These are phyloP conservation scores for Biscutella laevigata DNA, from an alignment of 441 rosid genomes.

Conservation along the genomic window DNA sequence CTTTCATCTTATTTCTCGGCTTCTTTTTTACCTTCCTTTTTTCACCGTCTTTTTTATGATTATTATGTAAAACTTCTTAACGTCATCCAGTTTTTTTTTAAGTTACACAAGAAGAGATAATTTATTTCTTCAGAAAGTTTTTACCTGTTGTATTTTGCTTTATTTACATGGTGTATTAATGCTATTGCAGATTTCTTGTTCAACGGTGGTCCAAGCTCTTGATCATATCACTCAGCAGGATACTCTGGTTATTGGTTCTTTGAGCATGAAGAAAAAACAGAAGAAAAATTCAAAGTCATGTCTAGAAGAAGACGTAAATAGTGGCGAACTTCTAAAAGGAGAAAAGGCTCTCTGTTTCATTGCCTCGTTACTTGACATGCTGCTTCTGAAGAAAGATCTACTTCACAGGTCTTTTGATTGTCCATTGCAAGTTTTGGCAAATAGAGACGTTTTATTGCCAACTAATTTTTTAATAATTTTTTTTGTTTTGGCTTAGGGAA, in stretches of 20 bases:
- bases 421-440: neutral
- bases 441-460: slow-evolving; percentile 1
- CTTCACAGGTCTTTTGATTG: slow-evolving; percentile 51
- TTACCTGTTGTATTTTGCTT: slow-evolving; percentile 3
- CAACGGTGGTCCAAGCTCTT: slow-evolving; percentile 51
- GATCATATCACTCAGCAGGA: slow-evolving; percentile 40
- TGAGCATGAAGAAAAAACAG: slow-evolving; percentile 55
- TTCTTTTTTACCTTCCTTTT: slow-evolving; percentile 7
- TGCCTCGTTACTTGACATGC: slow-evolving; percentile 72
- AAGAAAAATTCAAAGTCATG: slow-evolving; percentile 41
- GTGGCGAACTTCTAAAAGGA: slow-evolving; percentile 31
- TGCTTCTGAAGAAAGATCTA: slow-evolving; percentile 72
- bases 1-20: slow-evolving; percentile 12
- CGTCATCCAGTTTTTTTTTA: neutral
- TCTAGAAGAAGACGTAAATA: slow-evolving; percentile 26
- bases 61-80: neutral
- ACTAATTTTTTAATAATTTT: neutral
- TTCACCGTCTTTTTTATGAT: neutral
- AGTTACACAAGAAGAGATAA: neutral
- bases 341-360: slow-evolving; percentile 43
- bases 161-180: slow-evolving; percentile 16
- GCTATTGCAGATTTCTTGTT: slow-evolving; percentile 55
- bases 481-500: slow-evolving; percentile 44
- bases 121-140: neutral
- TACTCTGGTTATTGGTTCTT: slow-evolving; percentile 26